These are phyloP conservation scores for Microcos paniculata DNA, from an alignment of 345 rosid genomes.

Conservation along the genomic window DNA sequence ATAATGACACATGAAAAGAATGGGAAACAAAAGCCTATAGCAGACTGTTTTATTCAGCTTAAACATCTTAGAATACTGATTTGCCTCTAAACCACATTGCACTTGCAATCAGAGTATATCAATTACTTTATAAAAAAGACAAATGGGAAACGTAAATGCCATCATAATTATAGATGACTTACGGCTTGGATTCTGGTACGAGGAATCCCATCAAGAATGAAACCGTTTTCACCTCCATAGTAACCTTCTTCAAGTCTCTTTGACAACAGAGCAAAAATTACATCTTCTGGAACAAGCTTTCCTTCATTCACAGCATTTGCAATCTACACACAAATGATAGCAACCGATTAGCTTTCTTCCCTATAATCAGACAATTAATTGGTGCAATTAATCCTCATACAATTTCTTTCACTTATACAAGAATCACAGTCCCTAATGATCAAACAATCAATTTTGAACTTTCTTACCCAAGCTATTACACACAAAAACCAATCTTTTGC, in stretches of 20 bases:
- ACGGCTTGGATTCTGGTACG: slow-evolving; percentile 80
- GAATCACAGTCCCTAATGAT: too few species aligned
- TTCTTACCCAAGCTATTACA: not conserved
- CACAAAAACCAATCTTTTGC: not conserved
- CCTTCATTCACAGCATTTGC: slow-evolving; percentile 62
- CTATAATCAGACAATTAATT: not conserved
- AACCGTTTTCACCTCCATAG: slow-evolving; percentile 76
- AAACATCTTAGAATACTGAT: not conserved
- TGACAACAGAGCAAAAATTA: slow-evolving; percentile 72
- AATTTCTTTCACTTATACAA: too few species aligned
- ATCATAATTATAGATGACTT: slow-evolving; percentile 21
- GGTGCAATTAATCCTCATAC: not conserved
- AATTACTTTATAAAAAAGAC: not conserved
- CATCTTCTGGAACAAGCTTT: slow-evolving; percentile 69
- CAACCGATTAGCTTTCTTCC: not conserved
- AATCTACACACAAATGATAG: slow-evolving; percentile 11
- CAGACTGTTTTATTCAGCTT: not conserved
- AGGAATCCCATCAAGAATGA: slow-evolving; percentile 94
- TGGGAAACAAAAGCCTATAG: not conserved
- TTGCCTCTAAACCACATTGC: not conserved
- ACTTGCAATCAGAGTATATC: not conserved
- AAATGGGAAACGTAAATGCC: not conserved
- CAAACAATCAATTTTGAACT: not conserved
- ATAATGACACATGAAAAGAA: not conserved
- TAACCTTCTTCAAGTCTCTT: slow-evolving; percentile 90